Base-by-base conservation (phyloP, 345 rosid genomes). In the Syzygium aromaticum region DNA sequence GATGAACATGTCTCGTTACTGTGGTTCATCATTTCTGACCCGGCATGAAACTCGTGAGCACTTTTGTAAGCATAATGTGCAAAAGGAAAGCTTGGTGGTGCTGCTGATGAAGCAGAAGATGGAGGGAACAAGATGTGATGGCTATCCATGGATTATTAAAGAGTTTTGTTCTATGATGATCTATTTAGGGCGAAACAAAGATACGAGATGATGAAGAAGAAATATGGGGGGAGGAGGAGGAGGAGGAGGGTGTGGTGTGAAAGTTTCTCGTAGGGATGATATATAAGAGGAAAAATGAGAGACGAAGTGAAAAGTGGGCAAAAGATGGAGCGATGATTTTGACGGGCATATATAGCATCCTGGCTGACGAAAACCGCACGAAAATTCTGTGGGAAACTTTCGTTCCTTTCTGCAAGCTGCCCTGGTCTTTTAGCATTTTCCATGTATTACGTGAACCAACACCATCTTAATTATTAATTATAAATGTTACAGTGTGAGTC, bases 71-170 rank as follows among this genome's bases (percentile, higher is more conserved):
- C 53, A 84, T n/a, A 57, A 57, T 46, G 57, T 27, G 21, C 6
- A 14, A 40, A 40, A 56, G 49, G 52, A 33, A 56, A 85, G 82
- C 7, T 73, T 22, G 82, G 49, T 33, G 46, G 11, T 30, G 43
- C 43, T 19, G 49, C 82, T 11, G 61, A 57, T 23, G 49, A 85
- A 21, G 67, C 21, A 46, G 86, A 85, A 54, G 86, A 85, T 53
- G 64, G 49, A 10, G 86, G 86, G 52, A 85, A 85, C 64, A 85
- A 57, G 67, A 85, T 85, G 43, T 85, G 86, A 43, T 85, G 57
- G 73, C 64, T 46, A 16, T 85, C 67, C 86, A 85, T 85, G 61
- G 82, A 73, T 73, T 15, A 23, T 19, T 38, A 40, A 73, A 14
- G 49, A 38, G 82, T 38, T 52, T 52, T 49, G 43, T 52, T 84